Evolutionary conservation across 2,329 filamentous ascomycete genomes (phyloP).

Genomic region (Orbilia oligospora): DNA sequence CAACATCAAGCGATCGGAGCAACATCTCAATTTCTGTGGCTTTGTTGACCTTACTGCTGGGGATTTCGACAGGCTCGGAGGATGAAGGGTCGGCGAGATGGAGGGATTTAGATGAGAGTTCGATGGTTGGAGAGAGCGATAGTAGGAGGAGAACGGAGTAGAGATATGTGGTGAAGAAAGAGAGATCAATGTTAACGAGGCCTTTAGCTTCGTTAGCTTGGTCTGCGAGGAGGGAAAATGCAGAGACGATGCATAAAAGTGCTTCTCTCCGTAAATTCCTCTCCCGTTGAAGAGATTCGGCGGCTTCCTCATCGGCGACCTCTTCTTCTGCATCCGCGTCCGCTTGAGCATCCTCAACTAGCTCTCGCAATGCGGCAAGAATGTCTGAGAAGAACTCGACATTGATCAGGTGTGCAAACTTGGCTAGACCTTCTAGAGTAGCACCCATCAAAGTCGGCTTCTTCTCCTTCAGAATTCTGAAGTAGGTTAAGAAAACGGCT

Average conservation of each 20-base stretch:
- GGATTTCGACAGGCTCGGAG: constrained; percentile 66
- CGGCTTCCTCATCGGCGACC: constrained; percentile 69
- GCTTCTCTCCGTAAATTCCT: constrained; percentile 87
- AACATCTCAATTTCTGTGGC: constrained; percentile 95
- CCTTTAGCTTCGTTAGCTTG: constrained; percentile 89
- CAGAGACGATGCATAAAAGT: constrained; percentile 94
- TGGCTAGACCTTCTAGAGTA: constrained; percentile 89
- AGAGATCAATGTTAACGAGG: constrained; percentile 87
- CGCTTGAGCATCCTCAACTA: constrained; percentile 81
- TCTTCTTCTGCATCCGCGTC: constrained; percentile 68
- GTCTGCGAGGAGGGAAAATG: constrained; percentile 93
- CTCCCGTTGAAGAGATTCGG: constrained; percentile 45
- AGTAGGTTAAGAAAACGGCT: constrained; percentile 94
- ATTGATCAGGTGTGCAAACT: constrained; percentile 95
- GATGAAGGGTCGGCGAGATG: constrained; percentile 77
- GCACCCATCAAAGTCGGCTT: constrained; percentile 92
- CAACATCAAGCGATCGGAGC: constrained; percentile 84
- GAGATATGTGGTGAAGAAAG: constrained; percentile 94
- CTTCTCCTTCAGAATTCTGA: constrained; percentile 89
- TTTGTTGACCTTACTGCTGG: constrained; percentile 85
- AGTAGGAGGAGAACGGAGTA: constrained; percentile 87
- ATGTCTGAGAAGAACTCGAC: constrained; percentile 98
- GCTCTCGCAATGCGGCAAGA: constrained; percentile 91
- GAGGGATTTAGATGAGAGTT: constrained; percentile 81
- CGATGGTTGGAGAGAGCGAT: constrained; percentile 85